Conservation (phyloP, 768 basidiomycete species). For the Tulasnella sp. region DNA sequence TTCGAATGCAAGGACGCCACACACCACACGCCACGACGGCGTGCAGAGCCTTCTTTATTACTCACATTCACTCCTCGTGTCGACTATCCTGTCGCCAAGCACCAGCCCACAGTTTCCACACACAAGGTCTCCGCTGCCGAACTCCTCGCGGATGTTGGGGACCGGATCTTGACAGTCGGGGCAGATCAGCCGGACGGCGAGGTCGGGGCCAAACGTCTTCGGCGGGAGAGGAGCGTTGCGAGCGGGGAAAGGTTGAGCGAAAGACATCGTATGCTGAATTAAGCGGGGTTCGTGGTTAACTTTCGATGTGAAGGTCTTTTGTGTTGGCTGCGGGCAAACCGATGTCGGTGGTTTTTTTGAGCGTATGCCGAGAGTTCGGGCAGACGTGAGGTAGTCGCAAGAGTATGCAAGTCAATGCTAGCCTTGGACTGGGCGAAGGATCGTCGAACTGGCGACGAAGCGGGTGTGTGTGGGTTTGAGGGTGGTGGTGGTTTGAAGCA, state of each 20-base stretch:
- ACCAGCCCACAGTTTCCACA: slow-evolving; percentile 90
- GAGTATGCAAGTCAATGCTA: not conserved
- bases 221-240: slow-evolving; percentile 30
- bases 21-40: not conserved
- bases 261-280: not conserved
- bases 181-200: slow-evolving; percentile 83
- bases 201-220: slow-evolving; percentile 58
- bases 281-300: not conserved
- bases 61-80: slow-evolving; percentile 97
- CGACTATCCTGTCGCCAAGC: slow-evolving; percentile 90
- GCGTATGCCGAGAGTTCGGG: not conserved
- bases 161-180: slow-evolving; percentile 91
- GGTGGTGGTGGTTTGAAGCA: not conserved
- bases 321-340: not conserved
- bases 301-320: not conserved
- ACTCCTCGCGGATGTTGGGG: slow-evolving; percentile 94
- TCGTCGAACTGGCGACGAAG: not conserved
- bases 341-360: not conserved
- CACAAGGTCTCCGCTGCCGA: slow-evolving; percentile 94
- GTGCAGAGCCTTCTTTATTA: slow-evolving; percentile 17
- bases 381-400: not conserved
- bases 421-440: not conserved
- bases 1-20: not conserved
- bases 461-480: not conserved
- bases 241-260: slow-evolving; percentile 41